Conservation (phyloP, 805 yeast genomes). For the Metschnikowia bowlesiae region DNA sequence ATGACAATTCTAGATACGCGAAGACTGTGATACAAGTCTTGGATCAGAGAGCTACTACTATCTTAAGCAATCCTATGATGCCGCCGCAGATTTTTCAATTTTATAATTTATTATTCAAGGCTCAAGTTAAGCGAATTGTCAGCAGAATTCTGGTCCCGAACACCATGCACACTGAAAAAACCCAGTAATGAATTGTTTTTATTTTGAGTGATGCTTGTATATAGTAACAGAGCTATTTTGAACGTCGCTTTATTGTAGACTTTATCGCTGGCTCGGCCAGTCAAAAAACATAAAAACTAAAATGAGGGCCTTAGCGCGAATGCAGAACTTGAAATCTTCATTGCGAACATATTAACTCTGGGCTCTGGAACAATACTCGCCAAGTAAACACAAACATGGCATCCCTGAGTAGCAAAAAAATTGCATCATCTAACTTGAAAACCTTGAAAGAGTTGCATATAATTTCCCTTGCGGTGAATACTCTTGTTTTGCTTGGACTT, state of each 20-base stretch:
- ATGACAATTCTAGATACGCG: conserved; percentile 29
- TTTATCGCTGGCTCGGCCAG: background rate
- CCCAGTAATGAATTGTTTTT: conserved; percentile 4
- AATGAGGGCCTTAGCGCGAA: background rate
- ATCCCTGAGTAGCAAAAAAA: conserved; percentile 52
- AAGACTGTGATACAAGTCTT: conserved; percentile 41
- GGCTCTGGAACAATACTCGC: background rate
- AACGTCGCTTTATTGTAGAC: background rate
- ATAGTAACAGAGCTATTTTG: background rate
- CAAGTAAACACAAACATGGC: conserved; percentile 39
- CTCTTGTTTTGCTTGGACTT: conserved; percentile 10
- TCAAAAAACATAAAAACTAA: background rate
- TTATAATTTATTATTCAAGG: conserved; percentile 21
- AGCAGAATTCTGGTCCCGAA: conserved; percentile 22
- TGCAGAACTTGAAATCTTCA: background rate
- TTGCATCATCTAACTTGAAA: conserved; percentile 39
- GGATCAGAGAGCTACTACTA: conserved; percentile 36
- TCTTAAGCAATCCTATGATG: conserved; percentile 15
- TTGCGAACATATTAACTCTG: background rate
- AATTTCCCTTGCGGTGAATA: conserved; percentile 21
- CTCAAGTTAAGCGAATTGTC: conserved; percentile 15
- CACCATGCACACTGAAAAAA: conserved; percentile 11
- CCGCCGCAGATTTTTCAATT: conserved; percentile 12
- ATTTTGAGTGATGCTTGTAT: background rate
- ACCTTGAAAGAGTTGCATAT: conserved; percentile 38